Percentiles rank a stretch among this genome's conserved stretches.
These are phyloP conservation scores for Backusella circina DNA, from an alignment of 192 early-diverging fungal genomes.

Conservation along the genomic window DNA sequence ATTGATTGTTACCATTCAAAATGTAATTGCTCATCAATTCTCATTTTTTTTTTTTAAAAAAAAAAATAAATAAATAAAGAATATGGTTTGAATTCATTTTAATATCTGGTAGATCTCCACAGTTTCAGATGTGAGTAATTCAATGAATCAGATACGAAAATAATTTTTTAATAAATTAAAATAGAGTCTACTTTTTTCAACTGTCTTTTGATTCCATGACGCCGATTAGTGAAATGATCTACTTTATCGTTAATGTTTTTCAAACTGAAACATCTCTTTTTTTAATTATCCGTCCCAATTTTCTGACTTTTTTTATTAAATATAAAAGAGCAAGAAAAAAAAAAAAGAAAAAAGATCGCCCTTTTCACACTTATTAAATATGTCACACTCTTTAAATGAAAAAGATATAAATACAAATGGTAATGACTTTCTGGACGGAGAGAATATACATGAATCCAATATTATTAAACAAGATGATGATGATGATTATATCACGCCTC, in stretches of 20 bases:
- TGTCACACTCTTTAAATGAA: background rate
- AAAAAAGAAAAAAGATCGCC: background rate
- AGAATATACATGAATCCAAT: background rate
- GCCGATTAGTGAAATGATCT: background rate
- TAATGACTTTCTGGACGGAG: background rate
- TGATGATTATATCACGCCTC: conserved; percentile 26
- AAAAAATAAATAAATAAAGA: too few relatives aligned
- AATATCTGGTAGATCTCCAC: background rate
- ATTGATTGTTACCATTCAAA: too few relatives aligned
- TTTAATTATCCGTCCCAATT: background rate
- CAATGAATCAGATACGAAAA: background rate
- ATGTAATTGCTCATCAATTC: too few relatives aligned
- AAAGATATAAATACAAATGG: background rate
- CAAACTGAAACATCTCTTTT: background rate
- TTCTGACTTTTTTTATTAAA: background rate
- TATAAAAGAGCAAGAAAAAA: background rate
- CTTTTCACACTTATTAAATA: background rate
- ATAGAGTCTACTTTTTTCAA: too few relatives aligned
- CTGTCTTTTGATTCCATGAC: too few relatives aligned
- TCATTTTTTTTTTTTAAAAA: too few relatives aligned
- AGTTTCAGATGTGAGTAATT: background rate
- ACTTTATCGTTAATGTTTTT: background rate
- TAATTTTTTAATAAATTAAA: background rate
- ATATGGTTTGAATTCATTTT: background rate
- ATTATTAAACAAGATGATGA: background rate